A percentile compares a stretch with the other conserved stretches of the same genome.
These are phyloP conservation scores for Coniophora puteana DNA, from an alignment of 1,284 basidiomycete species.

Conservation along the genomic window DNA sequence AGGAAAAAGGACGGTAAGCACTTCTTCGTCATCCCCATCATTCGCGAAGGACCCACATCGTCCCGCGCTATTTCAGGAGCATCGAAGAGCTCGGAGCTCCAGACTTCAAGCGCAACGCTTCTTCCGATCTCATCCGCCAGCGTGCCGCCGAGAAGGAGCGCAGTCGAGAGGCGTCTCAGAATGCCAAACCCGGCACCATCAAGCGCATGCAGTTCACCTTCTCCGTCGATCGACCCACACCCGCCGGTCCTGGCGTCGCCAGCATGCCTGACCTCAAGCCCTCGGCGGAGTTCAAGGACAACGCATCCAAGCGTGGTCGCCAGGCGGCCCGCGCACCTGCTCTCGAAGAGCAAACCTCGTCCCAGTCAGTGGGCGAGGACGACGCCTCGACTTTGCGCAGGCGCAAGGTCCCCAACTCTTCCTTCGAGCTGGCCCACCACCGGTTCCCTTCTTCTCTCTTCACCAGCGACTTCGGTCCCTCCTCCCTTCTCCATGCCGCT, in stretches of 20 bases:
- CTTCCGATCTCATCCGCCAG: slow-evolving; percentile 71
- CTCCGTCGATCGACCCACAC: slow-evolving; percentile 64
- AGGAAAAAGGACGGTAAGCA: slow-evolving; percentile 78
- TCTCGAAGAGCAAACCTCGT: slow-evolving; percentile 8
- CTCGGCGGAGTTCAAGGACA: slow-evolving; percentile 62
- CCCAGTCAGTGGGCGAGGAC: slow-evolving; percentile 35
- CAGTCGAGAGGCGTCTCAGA: slow-evolving; percentile 64
- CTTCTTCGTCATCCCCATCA: slow-evolving; percentile 19
- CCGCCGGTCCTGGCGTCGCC: slow-evolving; percentile 41
- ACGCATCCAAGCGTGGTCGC: slow-evolving; percentile 34
- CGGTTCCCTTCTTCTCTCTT: slow-evolving; percentile 73
- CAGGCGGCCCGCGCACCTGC: slow-evolving; percentile 30
- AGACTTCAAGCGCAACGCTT: slow-evolving; percentile 69
- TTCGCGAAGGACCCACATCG: slow-evolving; percentile 23
- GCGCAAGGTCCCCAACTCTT: slow-evolving; percentile 27
- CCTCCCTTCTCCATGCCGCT: slow-evolving; percentile 66
- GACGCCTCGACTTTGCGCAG: slow-evolving; percentile 23
- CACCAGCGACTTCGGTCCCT: slow-evolving; percentile 67
- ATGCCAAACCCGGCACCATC: slow-evolving; percentile 62
- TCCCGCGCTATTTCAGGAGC: slow-evolving; percentile 40
- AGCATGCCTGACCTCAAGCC: slow-evolving; percentile 67
- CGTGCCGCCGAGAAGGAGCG: slow-evolving; percentile 78
- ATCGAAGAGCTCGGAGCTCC: slow-evolving; percentile 79
- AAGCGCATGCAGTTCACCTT: slow-evolving; percentile 86
- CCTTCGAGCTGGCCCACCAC: slow-evolving; percentile 29